Base-by-base conservation (phyloP, 441 rosid genomes). In the Pelargonium hybrid region DNA sequence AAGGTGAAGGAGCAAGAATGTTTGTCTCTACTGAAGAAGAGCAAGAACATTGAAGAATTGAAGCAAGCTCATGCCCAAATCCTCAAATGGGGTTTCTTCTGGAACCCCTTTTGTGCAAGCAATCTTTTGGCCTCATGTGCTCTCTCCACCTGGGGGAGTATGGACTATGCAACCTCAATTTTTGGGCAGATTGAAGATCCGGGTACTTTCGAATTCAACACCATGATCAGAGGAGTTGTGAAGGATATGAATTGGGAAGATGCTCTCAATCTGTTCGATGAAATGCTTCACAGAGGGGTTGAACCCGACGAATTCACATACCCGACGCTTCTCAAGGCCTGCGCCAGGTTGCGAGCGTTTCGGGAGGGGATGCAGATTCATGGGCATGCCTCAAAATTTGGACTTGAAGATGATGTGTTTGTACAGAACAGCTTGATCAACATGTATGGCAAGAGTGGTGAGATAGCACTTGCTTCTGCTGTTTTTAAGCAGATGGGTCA, bases 271-370 rank as follows among this genome's bases (percentile, higher is more conserved):
- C 17, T 85, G 52, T 89, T 82, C 69, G 54, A 1, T 72, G 87
- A 88, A 68, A 89, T 91, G 96, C 68, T 84, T 7, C 82, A 85
- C 75, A 76, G 72, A 52, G 91, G 74, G 23, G 72, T 83, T 9
- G 77, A 75, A 57, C 85, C 96, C 45, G 91, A 87, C 80, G 69
- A 82, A 57, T 90, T 84, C 85, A 86, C 98, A 1, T 90, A 77
- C 78, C 90, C 92, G 14, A 66, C 66, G 69, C 84, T 89, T 29
- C 74, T 87, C 39, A 86, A 86, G 81, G 87, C 90, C n/a, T 84
- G 88, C 73, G 78, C 87, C 26, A 65, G 80, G 63, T 75, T 86
- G 74, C 66, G 68, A 72, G 78, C 76, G 63, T 8, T 82, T 67
- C 74, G 66, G 48, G 88, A 84, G 82, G 87, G 84, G 17, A 79